phyloP scores from a whole-genome alignment of 1,139 yeast species.

The Diutina siamensis region DNA sequence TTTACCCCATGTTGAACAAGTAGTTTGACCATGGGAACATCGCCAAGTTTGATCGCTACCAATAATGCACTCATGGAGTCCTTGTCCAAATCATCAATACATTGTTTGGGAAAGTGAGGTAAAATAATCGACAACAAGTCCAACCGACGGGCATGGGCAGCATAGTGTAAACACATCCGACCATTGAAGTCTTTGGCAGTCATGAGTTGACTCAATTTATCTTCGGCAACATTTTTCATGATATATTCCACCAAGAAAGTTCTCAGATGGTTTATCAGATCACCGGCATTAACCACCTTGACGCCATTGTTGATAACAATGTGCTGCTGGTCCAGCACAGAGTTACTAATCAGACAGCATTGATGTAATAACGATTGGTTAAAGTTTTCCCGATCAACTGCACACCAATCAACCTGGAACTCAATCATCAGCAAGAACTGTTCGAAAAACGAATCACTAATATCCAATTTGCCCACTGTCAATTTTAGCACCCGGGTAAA shows the following conservation, averaged over 20 bases:
- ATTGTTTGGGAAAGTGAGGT: constrained; percentile 24
- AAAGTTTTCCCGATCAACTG: constrained; percentile 26
- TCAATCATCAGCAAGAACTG: constrained; percentile 33
- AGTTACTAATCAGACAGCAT: constrained; percentile 26
- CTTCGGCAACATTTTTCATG: constrained; percentile 15
- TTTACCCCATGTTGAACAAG: constrained; percentile 39
- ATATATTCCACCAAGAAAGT: constrained; percentile 26
- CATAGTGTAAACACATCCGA: constrained; percentile 79
- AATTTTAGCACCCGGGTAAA: constrained; percentile 34
- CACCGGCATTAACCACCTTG: constrained; percentile 30
- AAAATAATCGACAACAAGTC: constrained; percentile 41
- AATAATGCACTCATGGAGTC: constrained; percentile 75
- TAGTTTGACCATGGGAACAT: constrained; percentile 39
- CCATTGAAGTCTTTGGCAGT: constrained; percentile 55
- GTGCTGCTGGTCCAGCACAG: constrained; percentile 21
- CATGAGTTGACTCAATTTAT: constrained; percentile 16
- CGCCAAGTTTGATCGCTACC: constrained; percentile 63
- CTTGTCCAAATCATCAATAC: constrained; percentile 47
- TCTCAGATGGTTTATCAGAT: constrained; percentile 31
- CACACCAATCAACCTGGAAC: constrained; percentile 30
- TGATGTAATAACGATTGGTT: constrained; percentile 32
- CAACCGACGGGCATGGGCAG: constrained; percentile 56
- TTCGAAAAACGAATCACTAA: constrained; percentile 37
- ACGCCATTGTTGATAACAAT: constrained; percentile 35
- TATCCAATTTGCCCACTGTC: constrained; percentile 42